phyloP scores from a whole-genome alignment of 129 eudicot species.

The Heracleum sosnowskyi region DNA sequence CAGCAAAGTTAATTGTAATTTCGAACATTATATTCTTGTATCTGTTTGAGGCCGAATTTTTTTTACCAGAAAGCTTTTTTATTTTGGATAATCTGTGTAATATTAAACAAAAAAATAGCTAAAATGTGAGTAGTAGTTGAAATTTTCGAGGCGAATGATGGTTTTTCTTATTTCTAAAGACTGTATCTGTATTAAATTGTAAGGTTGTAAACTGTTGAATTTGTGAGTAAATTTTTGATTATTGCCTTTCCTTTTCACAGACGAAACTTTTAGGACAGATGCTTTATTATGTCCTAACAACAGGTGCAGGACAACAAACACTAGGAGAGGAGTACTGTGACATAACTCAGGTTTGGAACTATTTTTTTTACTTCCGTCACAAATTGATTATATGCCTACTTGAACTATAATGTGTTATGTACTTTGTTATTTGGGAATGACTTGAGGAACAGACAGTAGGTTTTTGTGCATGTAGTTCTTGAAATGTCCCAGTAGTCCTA shows the following conservation, averaged over 20 bases:
- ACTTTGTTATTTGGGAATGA: neutral
- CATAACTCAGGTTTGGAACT: constrained; percentile 64
- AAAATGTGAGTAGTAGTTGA: no score
- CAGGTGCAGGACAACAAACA: constrained; percentile 95
- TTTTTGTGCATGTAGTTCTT: neutral
- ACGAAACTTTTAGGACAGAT: constrained; percentile 92
- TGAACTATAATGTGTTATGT: neutral
- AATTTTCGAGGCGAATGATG: neutral
- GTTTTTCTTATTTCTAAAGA: neutral
- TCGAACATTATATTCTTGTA: no score
- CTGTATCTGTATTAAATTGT: neutral
- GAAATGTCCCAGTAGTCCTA: neutral
- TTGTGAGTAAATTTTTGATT: constrained; percentile 1
- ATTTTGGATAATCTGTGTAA: no score
- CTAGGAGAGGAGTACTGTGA: constrained; percentile 98
- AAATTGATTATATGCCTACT: neutral
- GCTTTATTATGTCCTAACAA: constrained; percentile 85
- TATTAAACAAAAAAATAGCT: no score
- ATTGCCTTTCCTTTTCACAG: constrained; percentile 29
- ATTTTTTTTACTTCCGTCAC: neutral
- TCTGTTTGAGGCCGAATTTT: neutral
- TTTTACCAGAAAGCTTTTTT: neutral
- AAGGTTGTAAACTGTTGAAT: neutral
- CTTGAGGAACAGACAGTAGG: neutral
- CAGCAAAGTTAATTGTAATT: no score